Percentiles rank a stretch among this genome's conserved stretches.
Conservation (phyloP, 2,329 filamentous ascomycete genomes). For the Ophiostoma australiae region DNA sequence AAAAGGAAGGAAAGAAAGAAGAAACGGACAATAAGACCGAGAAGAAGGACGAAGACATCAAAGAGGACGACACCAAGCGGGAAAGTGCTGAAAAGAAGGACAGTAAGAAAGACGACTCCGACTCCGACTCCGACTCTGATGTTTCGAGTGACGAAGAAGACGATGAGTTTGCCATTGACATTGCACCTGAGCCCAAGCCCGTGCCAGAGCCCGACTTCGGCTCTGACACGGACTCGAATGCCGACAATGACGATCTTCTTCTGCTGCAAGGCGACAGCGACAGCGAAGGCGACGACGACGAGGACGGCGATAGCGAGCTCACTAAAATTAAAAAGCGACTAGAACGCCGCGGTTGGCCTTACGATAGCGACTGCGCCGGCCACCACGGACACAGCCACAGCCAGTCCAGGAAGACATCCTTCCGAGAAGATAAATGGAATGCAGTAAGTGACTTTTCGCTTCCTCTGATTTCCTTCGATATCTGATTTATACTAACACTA, state of each 20-base stretch:
- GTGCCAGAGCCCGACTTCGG: constrained; percentile 22
- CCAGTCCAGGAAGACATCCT: background rate
- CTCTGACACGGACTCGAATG: background rate
- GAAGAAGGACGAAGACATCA: background rate
- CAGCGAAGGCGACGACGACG: constrained; percentile 11
- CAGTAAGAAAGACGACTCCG: background rate
- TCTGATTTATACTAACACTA: background rate
- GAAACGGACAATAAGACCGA: background rate
- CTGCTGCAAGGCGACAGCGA: constrained; percentile 11
- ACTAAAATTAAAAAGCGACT: background rate
- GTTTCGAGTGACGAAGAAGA: background rate
- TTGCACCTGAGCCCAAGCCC: constrained; percentile 14
- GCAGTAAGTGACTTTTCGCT: background rate
- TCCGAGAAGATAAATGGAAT: constrained; percentile 19
- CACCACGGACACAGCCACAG: background rate
- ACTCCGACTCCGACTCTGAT: constrained; percentile 3
- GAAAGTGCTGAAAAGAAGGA: background rate
- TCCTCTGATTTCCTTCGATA: background rate
- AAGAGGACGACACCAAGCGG: background rate
- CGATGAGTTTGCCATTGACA: constrained; percentile 4
- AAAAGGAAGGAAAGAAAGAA: background rate
- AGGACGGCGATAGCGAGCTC: constrained; percentile 12
- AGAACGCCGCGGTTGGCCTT: background rate
- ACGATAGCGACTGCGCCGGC: background rate
- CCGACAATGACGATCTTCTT: background rate